Evolutionary conservation across 495 filamentous ascomycete species (phyloP).

Genomic region (Neurospora intermedia): DNA sequence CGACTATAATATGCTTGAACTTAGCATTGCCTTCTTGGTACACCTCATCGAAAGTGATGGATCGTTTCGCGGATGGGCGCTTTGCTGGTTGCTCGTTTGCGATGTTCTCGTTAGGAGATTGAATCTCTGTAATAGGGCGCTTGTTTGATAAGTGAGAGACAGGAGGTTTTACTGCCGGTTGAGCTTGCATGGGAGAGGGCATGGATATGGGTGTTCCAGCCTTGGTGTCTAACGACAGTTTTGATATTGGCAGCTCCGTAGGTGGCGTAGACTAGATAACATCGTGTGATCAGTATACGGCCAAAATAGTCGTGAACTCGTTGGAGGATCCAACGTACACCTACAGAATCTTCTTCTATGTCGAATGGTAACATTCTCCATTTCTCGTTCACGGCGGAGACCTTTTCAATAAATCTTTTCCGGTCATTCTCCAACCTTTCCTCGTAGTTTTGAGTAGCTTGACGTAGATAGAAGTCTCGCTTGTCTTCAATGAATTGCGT

Average conservation of each 20-base stretch:
- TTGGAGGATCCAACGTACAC: background rate
- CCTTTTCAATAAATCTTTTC: background rate
- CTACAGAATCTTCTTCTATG: background rate
- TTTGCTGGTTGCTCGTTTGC: background rate
- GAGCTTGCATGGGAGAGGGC: background rate
- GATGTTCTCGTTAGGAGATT: background rate
- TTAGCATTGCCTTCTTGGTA: constrained; percentile 24
- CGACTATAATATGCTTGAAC: constrained; percentile 32
- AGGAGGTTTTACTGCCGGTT: background rate
- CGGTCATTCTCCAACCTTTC: background rate
- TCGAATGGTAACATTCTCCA: background rate
- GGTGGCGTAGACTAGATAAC: background rate
- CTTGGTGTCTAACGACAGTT: background rate
- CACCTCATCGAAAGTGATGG: constrained; percentile 30
- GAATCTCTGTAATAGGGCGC: background rate
- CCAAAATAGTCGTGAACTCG: background rate
- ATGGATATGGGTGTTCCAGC: background rate
- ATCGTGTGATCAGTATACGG: background rate
- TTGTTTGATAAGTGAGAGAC: background rate
- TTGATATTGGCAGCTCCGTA: background rate
- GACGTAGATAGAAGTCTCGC: background rate
- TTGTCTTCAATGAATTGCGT: background rate
- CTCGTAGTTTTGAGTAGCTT: background rate
- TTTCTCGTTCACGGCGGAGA: background rate
- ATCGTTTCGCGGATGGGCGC: constrained; percentile 3